Evolutionary conservation across 1,284 basidiomycete species (phyloP), one percentile per base, ranked within the genome.

Genomic region (Ganoderma multipileum): DNA sequence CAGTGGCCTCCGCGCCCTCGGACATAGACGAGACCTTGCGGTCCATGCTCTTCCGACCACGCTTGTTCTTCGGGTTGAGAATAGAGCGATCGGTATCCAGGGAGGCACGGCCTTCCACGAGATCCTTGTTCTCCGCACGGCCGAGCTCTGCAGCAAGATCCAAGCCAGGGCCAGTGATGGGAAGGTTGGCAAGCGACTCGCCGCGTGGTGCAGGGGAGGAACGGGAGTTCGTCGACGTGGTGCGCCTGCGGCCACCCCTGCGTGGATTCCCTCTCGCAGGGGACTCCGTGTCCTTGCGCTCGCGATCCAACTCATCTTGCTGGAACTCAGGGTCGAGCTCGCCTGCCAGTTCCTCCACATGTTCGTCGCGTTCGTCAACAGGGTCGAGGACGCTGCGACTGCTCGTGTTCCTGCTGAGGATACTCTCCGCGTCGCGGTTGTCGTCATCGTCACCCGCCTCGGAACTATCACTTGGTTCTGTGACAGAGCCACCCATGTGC

Each of bases 131-230:
- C 81, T 95, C 93, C 11, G 94, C 95, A 62, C 93, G 88, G 39
- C 95, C 95, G 65, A 98, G 88, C 80, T 98, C 96, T 61, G 94
- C 93, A 20, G 96, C 95, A 58, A 96, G 87, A 79, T 96, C 94
- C 65, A 95, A 86, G 23, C 95, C 95, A n/a, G 92, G 91, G 3
- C 93, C 92, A 68, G 92, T 91, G 74, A 95, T 92, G 18, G 92
- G 93, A 61, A 95, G 82, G 79, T 91, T 91, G 30, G 91, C 93
- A 59, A 95, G 84, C 28, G 91, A 89, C 81, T 95, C 93, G 60
- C 92, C 93, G 44, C 83, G 86, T 64, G 85, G 80, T 4, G 79
- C 81, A 70, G 84, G 84, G 50, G 71, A 70, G 33, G 85, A 86
- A 69, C 78, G 81, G 30, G 85, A 84, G n/a, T 79, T 68, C 8